A percentile compares a stretch with the other conserved stretches of the same genome.
phyloP scores from a whole-genome alignment of 2,329 filamentous ascomycete genomes.

The Fulvia fulva region DNA sequence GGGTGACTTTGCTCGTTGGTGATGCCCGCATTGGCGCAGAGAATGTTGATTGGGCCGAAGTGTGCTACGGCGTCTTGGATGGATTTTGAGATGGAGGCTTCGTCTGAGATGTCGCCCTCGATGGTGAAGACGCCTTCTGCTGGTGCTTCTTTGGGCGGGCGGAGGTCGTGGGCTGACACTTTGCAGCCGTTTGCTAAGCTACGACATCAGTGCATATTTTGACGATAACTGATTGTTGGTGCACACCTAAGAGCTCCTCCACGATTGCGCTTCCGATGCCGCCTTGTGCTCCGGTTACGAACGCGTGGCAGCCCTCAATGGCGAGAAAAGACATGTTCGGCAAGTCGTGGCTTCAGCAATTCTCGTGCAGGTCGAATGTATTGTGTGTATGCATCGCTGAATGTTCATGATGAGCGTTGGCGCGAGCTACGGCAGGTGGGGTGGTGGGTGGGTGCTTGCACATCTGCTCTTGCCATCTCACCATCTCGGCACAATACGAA shows the following conservation, averaged over 20 bases:
- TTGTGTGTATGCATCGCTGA: neutral
- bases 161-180: constrained; percentile 51
- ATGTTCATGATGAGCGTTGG: neutral
- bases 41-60: constrained; percentile 51
- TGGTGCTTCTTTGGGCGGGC: constrained; percentile 32
- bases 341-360: neutral
- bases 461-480: neutral
- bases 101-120: constrained; percentile 47
- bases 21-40: constrained; percentile 52
- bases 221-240: constrained; percentile 2
- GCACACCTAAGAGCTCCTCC: constrained; percentile 50
- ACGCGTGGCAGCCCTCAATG: constrained; percentile 49
- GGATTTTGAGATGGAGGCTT: constrained; percentile 40
- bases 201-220: neutral
- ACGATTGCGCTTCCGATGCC: constrained; percentile 51
- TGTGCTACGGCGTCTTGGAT: constrained; percentile 41
- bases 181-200: constrained; percentile 49
- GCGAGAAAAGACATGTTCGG: constrained; percentile 43
- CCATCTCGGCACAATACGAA: neutral
- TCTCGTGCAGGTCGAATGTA: neutral
- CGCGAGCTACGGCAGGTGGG: neutral
- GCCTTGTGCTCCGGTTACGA: constrained; percentile 52
- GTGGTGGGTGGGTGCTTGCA: neutral
- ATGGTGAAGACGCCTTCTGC: constrained; percentile 41
- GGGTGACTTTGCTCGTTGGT: constrained; percentile 48